Conservation (phyloP, 306 rosid genomes). For the Chamaecrista fasciculata region DNA sequence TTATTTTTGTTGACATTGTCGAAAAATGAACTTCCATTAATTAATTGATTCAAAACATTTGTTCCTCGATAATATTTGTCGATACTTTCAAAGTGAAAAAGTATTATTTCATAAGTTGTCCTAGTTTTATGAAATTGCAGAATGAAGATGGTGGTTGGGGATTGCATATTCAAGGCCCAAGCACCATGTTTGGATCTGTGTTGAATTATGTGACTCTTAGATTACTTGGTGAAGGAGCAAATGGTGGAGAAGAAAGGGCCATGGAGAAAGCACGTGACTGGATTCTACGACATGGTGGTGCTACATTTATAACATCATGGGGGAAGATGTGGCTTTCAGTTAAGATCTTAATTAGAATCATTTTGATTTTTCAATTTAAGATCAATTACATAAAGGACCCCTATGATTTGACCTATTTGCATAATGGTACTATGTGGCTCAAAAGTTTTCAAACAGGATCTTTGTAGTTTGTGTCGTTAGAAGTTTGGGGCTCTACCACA, state of each 20-base stretch:
- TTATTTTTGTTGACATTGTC: too few relatives aligned
- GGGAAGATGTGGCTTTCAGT: conserved; percentile 99
- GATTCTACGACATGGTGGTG: conserved; percentile 87
- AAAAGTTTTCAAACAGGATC: too few relatives aligned
- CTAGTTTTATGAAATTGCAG: conserved; percentile 42
- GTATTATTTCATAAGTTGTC: background rate
- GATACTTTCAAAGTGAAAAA: too few relatives aligned
- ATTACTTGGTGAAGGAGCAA: conserved; percentile 78
- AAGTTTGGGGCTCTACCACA: too few relatives aligned
- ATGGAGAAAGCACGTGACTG: conserved; percentile 65
- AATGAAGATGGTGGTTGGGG: conserved; percentile 97
- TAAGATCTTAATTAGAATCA: conserved; percentile 37
- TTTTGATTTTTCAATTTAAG: conserved; percentile 17
- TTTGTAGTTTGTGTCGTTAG: too few relatives aligned
- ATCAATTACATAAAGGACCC: too few relatives aligned
- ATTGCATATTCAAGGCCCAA: conserved; percentile 81
- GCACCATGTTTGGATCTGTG: conserved; percentile 90
- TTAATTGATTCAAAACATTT: too few relatives aligned
- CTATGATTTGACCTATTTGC: too few relatives aligned
- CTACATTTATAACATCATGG: conserved; percentile 74
- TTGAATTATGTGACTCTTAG: conserved; percentile 61
- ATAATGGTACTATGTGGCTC: too few relatives aligned
- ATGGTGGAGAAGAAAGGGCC: conserved; percentile 67
- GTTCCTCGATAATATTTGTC: too few relatives aligned
- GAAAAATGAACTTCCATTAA: too few relatives aligned